Base-by-base conservation (phyloP, 2,329 filamentous ascomycete genomes). In the Amesomyces nigricolor region DNA sequence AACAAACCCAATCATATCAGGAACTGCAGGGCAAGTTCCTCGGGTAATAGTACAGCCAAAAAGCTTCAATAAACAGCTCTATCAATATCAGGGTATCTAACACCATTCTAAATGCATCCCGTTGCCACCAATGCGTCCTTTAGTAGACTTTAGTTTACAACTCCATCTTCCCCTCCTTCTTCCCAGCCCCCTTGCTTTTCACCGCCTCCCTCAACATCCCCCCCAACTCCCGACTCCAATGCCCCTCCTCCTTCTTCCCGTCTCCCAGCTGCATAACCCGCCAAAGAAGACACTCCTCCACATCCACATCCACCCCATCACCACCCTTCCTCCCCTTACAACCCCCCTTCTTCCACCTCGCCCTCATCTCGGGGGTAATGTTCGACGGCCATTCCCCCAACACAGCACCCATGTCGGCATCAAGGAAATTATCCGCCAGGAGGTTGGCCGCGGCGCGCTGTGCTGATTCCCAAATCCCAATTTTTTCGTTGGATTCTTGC, bases 351-450 rank as follows among this genome's bases (percentile, higher is more conserved):
- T 26, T 26, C 22, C 22, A 26, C 22, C 22, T 26, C 22, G 22
- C 22, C 22, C 22, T 26, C 22, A 26, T 26, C 4, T 26, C 22
- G 6, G 22, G 22, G 22, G 22, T 26, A 26, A 26, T 26, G 2
- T 26, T 26, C 4, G 22, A 26, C 4, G 82, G 82, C 81, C 81
- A 86, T 58, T 80, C 70, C 0, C 81, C 80, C 16, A 77, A 60
- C 22, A 72, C 71, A 2, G 83, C 83, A 40, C 83, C 82, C 75
- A 85, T 83, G 54, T 79, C 75, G 58, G 78, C 76, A 63, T 88
- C 84, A n/a, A 88, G 71, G 64, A 87, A 88, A 57, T 77, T 83
- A 64, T 88, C 85, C 35, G 80, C 73, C 29, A 86, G 75, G 54
- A 87, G 73, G 57, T 82, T 74, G 1, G 78, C 81, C 22, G 79